Evolutionary conservation across 2,329 filamentous ascomycete genomes (phyloP).

Genomic region (Dothideomycetes sp.): DNA sequence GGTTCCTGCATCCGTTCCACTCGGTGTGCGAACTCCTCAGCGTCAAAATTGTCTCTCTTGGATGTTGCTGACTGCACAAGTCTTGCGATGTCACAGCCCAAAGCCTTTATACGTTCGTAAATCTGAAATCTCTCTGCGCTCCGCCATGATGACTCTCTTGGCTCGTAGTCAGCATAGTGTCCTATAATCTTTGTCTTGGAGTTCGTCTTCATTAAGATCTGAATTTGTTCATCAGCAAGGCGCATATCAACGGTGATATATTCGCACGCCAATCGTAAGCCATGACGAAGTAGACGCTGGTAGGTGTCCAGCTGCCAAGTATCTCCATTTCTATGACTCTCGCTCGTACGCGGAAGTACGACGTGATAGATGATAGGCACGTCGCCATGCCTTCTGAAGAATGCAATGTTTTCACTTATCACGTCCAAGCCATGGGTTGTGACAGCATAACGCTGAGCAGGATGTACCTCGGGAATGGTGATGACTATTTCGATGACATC

Average conservation of each 20-base stretch:
- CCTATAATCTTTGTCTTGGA: conserved; percentile 53
- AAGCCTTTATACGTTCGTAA: conserved; percentile 46
- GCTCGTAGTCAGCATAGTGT: conserved; percentile 34
- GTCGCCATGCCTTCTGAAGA: conserved; percentile 1
- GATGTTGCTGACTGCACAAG: conserved; percentile 46
- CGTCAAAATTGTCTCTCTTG: conserved; percentile 52
- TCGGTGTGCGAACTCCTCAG: conserved; percentile 43
- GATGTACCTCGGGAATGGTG: neutral
- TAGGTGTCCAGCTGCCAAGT: neutral
- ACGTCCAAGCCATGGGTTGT: neutral
- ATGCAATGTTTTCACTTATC: neutral
- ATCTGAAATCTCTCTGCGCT: conserved; percentile 43
- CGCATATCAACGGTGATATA: conserved; percentile 45
- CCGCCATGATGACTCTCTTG: conserved; percentile 42
- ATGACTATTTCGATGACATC: neutral
- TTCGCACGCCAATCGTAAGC: conserved; percentile 6
- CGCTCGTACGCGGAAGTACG: no score
- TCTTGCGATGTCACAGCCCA: conserved; percentile 53
- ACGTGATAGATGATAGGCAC: conserved; percentile 1
- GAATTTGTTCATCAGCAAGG: conserved; percentile 41
- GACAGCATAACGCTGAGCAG: neutral
- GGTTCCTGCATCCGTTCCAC: conserved; percentile 21
- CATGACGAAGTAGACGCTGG: neutral
- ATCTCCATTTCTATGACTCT: neutral
- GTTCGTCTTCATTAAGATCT: conserved; percentile 38